Percentiles rank a stretch among this genome's conserved stretches.
These are phyloP conservation scores for Podaxis sp. DNA, from an alignment of 768 basidiomycete genomes.

Conservation along the genomic window DNA sequence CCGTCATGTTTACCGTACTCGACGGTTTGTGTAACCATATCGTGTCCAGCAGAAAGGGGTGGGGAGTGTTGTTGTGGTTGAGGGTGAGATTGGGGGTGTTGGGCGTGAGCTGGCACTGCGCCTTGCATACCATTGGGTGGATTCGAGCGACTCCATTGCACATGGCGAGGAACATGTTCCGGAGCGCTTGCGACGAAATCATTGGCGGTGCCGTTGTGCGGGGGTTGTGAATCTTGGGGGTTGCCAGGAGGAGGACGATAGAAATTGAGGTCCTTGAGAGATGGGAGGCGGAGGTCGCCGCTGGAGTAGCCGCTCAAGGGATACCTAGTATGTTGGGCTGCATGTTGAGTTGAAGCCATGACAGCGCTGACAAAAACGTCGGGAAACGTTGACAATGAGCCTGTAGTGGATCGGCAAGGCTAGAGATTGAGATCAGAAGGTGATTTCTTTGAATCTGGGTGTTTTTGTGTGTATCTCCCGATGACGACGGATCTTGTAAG, in stretches of 20 bases:
- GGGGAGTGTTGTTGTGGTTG: slow-evolving; percentile 50
- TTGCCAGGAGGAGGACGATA: slow-evolving; percentile 28
- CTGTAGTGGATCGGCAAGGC: slow-evolving; percentile 29
- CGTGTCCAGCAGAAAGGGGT: slow-evolving; percentile 44
- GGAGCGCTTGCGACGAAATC: slow-evolving; percentile 29
- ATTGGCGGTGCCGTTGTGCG: slow-evolving; percentile 13
- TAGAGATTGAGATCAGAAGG: slow-evolving; percentile 43
- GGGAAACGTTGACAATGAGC: slow-evolving; percentile 22
- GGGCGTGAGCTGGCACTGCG: slow-evolving; percentile 24
- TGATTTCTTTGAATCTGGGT: slow-evolving; percentile 41
- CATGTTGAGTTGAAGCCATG: slow-evolving; percentile 55
- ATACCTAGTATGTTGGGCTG: slow-evolving; percentile 28
- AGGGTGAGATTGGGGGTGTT: slow-evolving; percentile 35
- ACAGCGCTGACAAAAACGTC: slow-evolving; percentile 19
- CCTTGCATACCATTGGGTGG: slow-evolving; percentile 16
- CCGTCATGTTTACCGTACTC: slow-evolving; percentile 50
- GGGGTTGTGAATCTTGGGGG: slow-evolving; percentile 27
- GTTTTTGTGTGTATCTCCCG: slow-evolving; percentile 56
- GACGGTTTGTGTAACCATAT: slow-evolving; percentile 31
- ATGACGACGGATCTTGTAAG: slow-evolving; percentile 59
- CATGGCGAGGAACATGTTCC: slow-evolving; percentile 33
- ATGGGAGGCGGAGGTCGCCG: slow-evolving; percentile 60
- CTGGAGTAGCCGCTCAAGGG: slow-evolving; percentile 26
- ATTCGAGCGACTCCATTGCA: slow-evolving; percentile 33
- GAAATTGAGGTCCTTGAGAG: slow-evolving; percentile 75